A percentile compares a stretch with the other conserved stretches of the same genome.
Evolutionary conservation across 1,284 basidiomycete genomes (phyloP).

Genomic region (Pholiota adiposa): DNA sequence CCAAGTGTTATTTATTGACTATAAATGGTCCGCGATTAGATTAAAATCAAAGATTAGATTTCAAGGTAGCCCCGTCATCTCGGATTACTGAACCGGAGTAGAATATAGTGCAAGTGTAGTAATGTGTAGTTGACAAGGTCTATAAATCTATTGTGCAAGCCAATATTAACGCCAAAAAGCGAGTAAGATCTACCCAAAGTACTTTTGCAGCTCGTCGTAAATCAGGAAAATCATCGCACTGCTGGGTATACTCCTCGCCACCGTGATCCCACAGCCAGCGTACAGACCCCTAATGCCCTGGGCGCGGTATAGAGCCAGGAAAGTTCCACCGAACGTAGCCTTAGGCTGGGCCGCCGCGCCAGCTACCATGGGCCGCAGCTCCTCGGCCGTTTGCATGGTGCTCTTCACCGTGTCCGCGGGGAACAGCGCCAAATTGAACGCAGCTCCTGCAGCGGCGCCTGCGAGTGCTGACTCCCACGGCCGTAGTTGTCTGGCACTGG

Average conservation of each 20-base stretch:
- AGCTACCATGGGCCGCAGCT: slow-evolving; percentile 53
- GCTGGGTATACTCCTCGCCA: slow-evolving; percentile 80
- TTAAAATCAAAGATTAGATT: not conserved
- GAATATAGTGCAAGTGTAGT: no score
- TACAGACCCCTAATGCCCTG: slow-evolving; percentile 82
- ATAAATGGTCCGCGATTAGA: not conserved
- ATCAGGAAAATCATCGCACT: slow-evolving; percentile 86
- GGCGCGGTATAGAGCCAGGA: slow-evolving; percentile 71
- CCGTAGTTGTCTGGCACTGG: slow-evolving; percentile 48
- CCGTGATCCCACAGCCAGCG: slow-evolving; percentile 87
- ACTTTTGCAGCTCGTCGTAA: slow-evolving; percentile 69
- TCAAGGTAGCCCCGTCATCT: not conserved
- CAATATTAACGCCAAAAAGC: no score
- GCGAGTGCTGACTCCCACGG: slow-evolving; percentile 79
- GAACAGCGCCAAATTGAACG: slow-evolving; percentile 83
- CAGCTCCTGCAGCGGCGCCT: slow-evolving; percentile 81
- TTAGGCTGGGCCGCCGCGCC: slow-evolving; percentile 22
- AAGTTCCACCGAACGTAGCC: slow-evolving; percentile 66
- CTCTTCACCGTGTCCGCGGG: slow-evolving; percentile 91
- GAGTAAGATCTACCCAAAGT: slow-evolving; percentile 55
- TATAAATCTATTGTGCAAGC: no score
- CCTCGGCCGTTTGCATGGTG: slow-evolving; percentile 87
- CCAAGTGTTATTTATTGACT: not conserved
- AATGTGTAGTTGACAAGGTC: no score
- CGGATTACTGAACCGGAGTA: no score